Evolutionary conservation across 805 yeast species (phyloP).

Genomic region (Kodamaea restingae): DNA sequence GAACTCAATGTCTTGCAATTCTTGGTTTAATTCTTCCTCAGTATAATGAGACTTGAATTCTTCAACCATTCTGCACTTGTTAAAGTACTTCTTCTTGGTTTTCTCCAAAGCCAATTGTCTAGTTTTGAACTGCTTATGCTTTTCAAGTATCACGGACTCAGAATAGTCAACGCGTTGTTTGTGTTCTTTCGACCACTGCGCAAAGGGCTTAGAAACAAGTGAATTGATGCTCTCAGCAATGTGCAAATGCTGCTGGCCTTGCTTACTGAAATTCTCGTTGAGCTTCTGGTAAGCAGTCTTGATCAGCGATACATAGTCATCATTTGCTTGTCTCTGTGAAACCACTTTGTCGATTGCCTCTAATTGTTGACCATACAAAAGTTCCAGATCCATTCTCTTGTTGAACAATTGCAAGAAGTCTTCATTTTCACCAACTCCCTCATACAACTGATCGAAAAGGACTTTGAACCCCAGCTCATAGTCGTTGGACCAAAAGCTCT

Average conservation of each 20-base stretch:
- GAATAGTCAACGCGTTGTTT: constrained; percentile 60
- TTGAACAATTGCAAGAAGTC: constrained; percentile 63
- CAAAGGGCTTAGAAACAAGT: constrained; percentile 65
- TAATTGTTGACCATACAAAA: constrained; percentile 57
- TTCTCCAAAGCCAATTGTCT: constrained; percentile 47
- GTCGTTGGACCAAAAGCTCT: constrained; percentile 74
- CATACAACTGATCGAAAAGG: constrained; percentile 50
- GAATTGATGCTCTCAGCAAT: constrained; percentile 59
- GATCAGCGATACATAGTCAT: constrained; percentile 62
- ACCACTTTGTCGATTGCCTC: constrained; percentile 37
- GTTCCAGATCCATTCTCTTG: constrained; percentile 70
- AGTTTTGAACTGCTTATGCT: constrained; percentile 49
- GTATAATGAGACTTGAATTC: constrained; percentile 50
- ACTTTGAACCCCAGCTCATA: constrained; percentile 50
- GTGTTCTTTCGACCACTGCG: constrained; percentile 73
- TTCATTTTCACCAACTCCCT: constrained; percentile 67
- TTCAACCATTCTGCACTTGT: constrained; percentile 71
- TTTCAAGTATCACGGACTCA: constrained; percentile 48
- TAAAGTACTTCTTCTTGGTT: constrained; percentile 67
- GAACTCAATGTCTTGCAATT: constrained; percentile 20
- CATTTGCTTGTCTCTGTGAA: constrained; percentile 38
- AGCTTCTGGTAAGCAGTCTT: constrained; percentile 60
- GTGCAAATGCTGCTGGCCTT: constrained; percentile 55
- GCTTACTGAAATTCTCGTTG: constrained; percentile 48
- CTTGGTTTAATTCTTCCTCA: constrained; percentile 41